These are phyloP conservation scores for Debaryomyces singareniensis DNA, from an alignment of 1,139 yeast species.

Conservation along the genomic window DNA sequence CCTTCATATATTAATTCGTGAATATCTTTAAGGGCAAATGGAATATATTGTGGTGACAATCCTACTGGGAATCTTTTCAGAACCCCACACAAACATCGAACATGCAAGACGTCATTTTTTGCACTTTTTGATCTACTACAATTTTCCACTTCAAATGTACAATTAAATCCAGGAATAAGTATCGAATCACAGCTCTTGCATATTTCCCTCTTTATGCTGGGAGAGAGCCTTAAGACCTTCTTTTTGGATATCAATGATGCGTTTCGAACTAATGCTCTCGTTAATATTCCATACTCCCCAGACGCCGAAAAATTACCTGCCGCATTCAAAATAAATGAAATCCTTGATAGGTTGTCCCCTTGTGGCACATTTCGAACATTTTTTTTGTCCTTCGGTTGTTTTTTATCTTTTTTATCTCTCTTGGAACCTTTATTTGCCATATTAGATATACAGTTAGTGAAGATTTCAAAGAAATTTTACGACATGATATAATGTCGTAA, in stretches of 20 bases:
- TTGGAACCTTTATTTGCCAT: too few species aligned
- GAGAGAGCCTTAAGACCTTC: slow-evolving; percentile 56
- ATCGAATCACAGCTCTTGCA: slow-evolving; percentile 55
- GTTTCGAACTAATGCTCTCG: slow-evolving; percentile 44
- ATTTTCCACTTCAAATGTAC: slow-evolving; percentile 26
- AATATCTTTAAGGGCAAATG: slow-evolving; percentile 12
- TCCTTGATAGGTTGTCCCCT: slow-evolving; percentile 52
- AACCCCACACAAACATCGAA: slow-evolving; percentile 21
- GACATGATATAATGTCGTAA: too few species aligned
- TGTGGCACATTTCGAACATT: slow-evolving; percentile 33
- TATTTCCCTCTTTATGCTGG: slow-evolving; percentile 50
- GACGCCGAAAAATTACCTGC: slow-evolving; percentile 24
- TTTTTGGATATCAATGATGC: slow-evolving; percentile 53
- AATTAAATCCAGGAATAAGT: slow-evolving; percentile 41
- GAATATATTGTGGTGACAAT: slow-evolving; percentile 18
- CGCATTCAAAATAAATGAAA: slow-evolving; percentile 52
- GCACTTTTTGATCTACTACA: slow-evolving; percentile 12
- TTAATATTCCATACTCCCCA: slow-evolving; percentile 24
- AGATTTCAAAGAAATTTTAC: too few species aligned
- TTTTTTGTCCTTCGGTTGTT: slow-evolving; percentile 2
- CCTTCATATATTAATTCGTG: not conserved
- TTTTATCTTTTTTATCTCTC: slow-evolving; percentile 9
- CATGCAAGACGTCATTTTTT: slow-evolving; percentile 27
- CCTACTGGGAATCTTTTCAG: slow-evolving; percentile 32
- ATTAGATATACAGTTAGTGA: too few species aligned